Conservation (phyloP, 345 rosid species). For the Linum trigynum region DNA sequence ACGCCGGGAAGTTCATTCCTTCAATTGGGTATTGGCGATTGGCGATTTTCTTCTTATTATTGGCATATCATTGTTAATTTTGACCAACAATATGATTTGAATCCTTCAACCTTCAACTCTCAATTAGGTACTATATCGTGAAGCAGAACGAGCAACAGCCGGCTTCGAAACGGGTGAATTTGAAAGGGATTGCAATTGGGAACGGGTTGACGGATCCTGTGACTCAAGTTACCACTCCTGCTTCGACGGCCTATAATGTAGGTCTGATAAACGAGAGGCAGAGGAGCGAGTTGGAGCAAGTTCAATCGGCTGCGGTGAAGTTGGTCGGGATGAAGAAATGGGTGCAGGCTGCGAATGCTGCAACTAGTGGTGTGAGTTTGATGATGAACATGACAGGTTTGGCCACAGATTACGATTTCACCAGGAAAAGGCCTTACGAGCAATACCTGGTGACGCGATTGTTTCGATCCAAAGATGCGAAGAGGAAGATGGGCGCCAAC, state of each 20-base stretch:
- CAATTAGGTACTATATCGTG: slow-evolving; percentile 35
- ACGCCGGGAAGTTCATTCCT: slow-evolving; percentile 75
- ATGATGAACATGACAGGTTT: slow-evolving; percentile 60
- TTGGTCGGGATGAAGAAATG: slow-evolving; percentile 37
- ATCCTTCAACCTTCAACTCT: no score
- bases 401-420: slow-evolving; percentile 56
- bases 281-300: slow-evolving; percentile 44
- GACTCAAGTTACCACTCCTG: slow-evolving; percentile 47
- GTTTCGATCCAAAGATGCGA: slow-evolving; percentile 35
- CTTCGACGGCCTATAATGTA: slow-evolving; percentile 41
- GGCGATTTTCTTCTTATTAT: no score
- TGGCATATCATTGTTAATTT: no score
- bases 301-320: slow-evolving; percentile 33
- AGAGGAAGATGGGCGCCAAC: slow-evolving; percentile 36
- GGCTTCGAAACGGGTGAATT: slow-evolving; percentile 27
- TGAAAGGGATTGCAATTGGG: slow-evolving; percentile 68
- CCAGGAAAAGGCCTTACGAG: slow-evolving; percentile 35
- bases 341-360: slow-evolving; percentile 55
- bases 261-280: slow-evolving; percentile 69
- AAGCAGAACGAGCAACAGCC: slow-evolving; percentile 31
- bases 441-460: slow-evolving; percentile 30
- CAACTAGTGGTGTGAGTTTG: slow-evolving; percentile 21
- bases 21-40: slow-evolving; percentile 35
- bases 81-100: no score
- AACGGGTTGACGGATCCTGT: slow-evolving; percentile 71